Conservation (phyloP, 441 rosid species). For the Melianthus villosus region DNA sequence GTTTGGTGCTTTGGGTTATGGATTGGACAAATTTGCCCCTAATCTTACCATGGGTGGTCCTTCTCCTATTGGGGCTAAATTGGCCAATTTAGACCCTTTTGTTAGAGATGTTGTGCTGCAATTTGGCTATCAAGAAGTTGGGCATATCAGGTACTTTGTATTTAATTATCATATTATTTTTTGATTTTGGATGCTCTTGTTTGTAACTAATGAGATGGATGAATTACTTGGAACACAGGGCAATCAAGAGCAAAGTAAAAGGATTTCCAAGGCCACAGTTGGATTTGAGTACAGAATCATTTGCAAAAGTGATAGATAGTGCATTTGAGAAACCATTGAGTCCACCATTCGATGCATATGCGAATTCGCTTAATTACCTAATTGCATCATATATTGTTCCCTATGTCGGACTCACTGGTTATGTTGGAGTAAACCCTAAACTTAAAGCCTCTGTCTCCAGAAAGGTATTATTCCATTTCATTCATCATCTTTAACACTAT, state of each 20-base stretch:
- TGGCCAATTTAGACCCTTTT: slow-evolving; percentile 43
- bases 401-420: slow-evolving; percentile 73
- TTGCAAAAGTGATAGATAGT: slow-evolving; percentile 36
- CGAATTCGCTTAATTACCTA: slow-evolving; percentile 40
- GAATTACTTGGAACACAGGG: slow-evolving; percentile 34
- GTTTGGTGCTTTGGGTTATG: slow-evolving; percentile 50
- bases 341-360: slow-evolving; percentile 76
- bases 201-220: no score
- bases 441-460: slow-evolving; percentile 28
- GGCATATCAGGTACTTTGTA: slow-evolving; percentile 61
- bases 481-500: no score
- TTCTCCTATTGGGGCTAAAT: slow-evolving; percentile 40
- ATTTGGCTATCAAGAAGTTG: slow-evolving; percentile 84
- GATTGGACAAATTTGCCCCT: slow-evolving; percentile 60
- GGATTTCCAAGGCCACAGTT: slow-evolving; percentile 75
- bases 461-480: no score
- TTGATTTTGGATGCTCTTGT: no score
- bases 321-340: slow-evolving; percentile 34
- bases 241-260: slow-evolving; percentile 38
- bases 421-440: slow-evolving; percentile 59
- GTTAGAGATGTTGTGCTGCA: slow-evolving; percentile 56
- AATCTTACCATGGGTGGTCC: slow-evolving; percentile 56
- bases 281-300: slow-evolving; percentile 41
- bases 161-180: no score
- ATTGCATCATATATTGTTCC: slow-evolving; percentile 63